Base-by-base conservation (phyloP, 805 yeast genomes). In the Metschnikowia sp. region DNA sequence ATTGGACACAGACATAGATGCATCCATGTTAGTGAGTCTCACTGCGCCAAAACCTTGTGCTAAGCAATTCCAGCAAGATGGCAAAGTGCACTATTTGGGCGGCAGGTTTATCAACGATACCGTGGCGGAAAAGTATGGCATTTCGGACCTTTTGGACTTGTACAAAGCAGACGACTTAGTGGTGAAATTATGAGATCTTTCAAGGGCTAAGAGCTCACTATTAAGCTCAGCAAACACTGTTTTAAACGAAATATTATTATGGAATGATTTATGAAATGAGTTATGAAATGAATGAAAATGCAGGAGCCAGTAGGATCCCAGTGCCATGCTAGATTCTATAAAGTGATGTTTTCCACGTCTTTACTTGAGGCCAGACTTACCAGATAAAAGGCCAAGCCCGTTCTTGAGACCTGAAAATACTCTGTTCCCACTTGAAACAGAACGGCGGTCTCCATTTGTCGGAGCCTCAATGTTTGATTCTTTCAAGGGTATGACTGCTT, bases 31-130 rank as follows among this genome's bases (percentile, higher is more conserved):
- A 40, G 83, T 94, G 9, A 86, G 96, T 42, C 70, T 94, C 41
- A 91, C 98, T 0, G 97, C 96, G 0, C 99, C 99, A 8, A 94
- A 94, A 61, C 94, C 95, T 0, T 91, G 96, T 45, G 81, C 95
- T 2, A 61, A 64, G 40, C 69, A 66, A 49, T 76, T 87, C 51
- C 52, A 33, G 12, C 46, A 40, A 10, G 48, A 42, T 3, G 72
- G 76, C 1, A 64, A 72, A 5, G 52, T 48, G 9, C 99, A 92
- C 63, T 94, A 80, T 64, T 75, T 91, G 33, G 99, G 99, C 1
- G 99, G 99, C 3, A 71, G 99, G 44, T 94, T 94, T 60, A 80
- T 94, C 13, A 79, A 83, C 40, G 60, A 65, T 11, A 70, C 66
- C 9, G 76, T 94, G 55, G 96, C 96, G 0, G 65, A 73, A 30